Conservation (phyloP, 805 yeast genomes). For the Brettanomyces nanus region DNA sequence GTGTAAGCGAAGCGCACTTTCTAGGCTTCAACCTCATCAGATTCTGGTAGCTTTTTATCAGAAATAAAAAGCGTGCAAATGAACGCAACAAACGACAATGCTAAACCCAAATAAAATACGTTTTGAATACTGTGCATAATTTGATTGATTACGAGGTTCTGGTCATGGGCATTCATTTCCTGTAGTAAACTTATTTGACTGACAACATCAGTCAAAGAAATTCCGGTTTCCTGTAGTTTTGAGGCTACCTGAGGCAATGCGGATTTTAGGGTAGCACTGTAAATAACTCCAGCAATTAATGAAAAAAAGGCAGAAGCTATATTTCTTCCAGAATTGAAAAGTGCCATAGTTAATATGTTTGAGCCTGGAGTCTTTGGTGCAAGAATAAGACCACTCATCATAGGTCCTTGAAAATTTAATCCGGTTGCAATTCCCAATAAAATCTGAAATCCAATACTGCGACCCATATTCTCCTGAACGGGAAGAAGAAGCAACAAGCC, state of each 20-base stretch:
- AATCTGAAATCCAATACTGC: slow-evolving; percentile 38
- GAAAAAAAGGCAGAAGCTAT: slow-evolving; percentile 40
- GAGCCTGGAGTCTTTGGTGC: slow-evolving; percentile 47
- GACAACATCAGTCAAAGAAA: background rate
- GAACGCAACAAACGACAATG: slow-evolving; percentile 26
- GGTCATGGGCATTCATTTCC: slow-evolving; percentile 8
- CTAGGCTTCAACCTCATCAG: slow-evolving; percentile 4
- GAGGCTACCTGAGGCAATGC: slow-evolving; percentile 7
- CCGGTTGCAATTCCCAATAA: slow-evolving; percentile 40
- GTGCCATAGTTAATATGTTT: slow-evolving; percentile 38
- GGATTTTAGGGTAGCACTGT: slow-evolving; percentile 23
- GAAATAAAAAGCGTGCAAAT: slow-evolving; percentile 31
- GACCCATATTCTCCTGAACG: slow-evolving; percentile 27
- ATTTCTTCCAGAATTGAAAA: slow-evolving; percentile 35
- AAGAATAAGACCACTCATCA: slow-evolving; percentile 36
- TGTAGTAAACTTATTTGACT: slow-evolving; percentile 3
- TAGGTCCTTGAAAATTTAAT: slow-evolving; percentile 33
- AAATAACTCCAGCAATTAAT: slow-evolving; percentile 34
- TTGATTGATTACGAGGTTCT: slow-evolving; percentile 9
- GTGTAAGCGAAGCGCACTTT: too few species aligned
- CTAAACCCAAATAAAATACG: slow-evolving; percentile 34
- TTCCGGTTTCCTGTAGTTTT: background rate
- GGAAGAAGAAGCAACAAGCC: slow-evolving; percentile 37
- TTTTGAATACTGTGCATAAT: slow-evolving; percentile 32
- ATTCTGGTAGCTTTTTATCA: slow-evolving; percentile 32